Base-by-base conservation (phyloP, 768 basidiomycete genomes). In the Cystofilobasidium ferigula region DNA sequence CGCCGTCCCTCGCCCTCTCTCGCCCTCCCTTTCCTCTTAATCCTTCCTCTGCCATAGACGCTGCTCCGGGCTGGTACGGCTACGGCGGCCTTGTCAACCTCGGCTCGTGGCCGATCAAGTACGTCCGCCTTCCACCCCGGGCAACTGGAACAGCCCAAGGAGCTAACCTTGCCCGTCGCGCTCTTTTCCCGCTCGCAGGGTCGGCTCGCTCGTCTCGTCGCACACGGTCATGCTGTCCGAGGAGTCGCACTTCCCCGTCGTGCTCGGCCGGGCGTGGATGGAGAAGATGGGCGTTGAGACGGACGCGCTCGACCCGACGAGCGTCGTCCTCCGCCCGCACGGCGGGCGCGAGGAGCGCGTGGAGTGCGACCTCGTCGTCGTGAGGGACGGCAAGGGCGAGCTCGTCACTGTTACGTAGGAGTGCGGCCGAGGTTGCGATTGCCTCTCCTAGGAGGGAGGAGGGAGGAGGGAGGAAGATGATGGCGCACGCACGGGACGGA, bases 221-320 rank as follows among this genome's bases (percentile, higher is more conserved):
- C 78, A 78, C 65, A 72, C 82, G 0, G 92, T 97, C 12, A 92
- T 88, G 76, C 82, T 98, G 35, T 87, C 88, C 4, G 95, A 99
- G 73, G 93, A 95, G 74, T 85, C 86, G 0, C 91, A 97, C 72
- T 98, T 98, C 76, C 92, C 95, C 71, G 88, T 97, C 56, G 87
- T 98, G 6, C 82, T 98, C 8, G 93, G 93, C 0, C 81, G 93
- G 30, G 71, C 74, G 13, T 78, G 80, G 77, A 76, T 80, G 75
- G 81, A 81, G 72, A 76, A 75, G 68, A 80, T 89, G 70, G 86
- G 86, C 72, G 84, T 98, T 69, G 86, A 75, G 73, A 76, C 70
- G 59, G 89, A 87, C 73, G 78, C 86, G 0, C 78, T 86, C 45
- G 94, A 99, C 74, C 85, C 85, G 43, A 98, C 95, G 13, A 84